Conservation (phyloP, 2,329 filamentous ascomycete species). For the Exophiala viscosa region DNA sequence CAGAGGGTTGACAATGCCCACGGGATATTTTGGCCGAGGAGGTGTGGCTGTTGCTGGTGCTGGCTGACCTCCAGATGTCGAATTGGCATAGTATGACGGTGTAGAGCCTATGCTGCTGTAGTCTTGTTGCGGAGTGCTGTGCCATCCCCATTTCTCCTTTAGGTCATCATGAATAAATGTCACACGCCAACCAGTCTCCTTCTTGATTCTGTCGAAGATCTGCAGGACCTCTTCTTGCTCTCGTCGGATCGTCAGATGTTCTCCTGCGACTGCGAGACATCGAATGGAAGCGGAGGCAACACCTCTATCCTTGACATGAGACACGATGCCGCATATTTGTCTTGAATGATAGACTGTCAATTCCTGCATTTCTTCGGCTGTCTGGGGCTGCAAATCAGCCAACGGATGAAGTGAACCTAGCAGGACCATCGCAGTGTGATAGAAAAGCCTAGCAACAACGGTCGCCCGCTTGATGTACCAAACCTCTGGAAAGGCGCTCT, state of each 20-base stretch:
- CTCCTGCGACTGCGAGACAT: conserved; percentile 72
- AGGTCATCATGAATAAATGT: conserved; percentile 69
- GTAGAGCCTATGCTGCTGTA: conserved; percentile 34
- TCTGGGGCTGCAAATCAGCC: conserved; percentile 52
- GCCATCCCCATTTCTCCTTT: conserved; percentile 74
- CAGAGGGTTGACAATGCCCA: conserved; percentile 65
- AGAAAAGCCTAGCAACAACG: conserved; percentile 78
- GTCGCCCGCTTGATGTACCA: conserved; percentile 85
- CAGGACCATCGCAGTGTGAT: conserved; percentile 79
- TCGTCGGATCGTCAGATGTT: conserved; percentile 62
- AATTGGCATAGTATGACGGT: conserved; percentile 27
- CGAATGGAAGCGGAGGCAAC: conserved; percentile 75
- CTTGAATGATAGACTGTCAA: conserved; percentile 72
- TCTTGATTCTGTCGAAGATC: conserved; percentile 71
- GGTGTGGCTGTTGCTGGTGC: conserved; percentile 17
- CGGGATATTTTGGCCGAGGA: conserved; percentile 34
- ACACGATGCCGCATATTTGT: conserved; percentile 84
- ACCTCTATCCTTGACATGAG: conserved; percentile 75
- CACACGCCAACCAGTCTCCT: conserved; percentile 75
- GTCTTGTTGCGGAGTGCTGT: conserved; percentile 37
- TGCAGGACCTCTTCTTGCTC: conserved; percentile 78
- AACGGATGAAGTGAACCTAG: conserved; percentile 73
- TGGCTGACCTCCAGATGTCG: conserved; percentile 10
- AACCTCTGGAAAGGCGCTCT: conserved; percentile 78
- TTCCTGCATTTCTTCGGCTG: conserved; percentile 63